Base-by-base conservation (phyloP, 2,329 filamentous ascomycete species). In the Talaromyces albobiverticillius region DNA sequence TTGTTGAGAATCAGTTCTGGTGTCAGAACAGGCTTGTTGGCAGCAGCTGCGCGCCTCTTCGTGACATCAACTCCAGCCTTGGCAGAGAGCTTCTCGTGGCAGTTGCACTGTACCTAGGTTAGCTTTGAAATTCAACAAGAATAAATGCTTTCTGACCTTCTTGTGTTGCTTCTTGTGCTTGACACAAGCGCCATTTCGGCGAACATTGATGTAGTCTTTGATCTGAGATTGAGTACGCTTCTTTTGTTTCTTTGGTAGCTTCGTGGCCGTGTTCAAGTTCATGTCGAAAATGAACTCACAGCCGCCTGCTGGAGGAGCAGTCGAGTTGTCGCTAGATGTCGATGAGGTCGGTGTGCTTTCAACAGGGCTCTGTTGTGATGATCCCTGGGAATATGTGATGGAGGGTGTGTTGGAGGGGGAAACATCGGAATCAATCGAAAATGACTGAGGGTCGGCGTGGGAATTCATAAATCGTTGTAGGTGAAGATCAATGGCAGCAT, bases 91-190 rank as follows among this genome's bases (percentile, higher is more conserved):
- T 70, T 70, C 50, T 73, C 71, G 36, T 73, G 61, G 61, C 71
- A 74, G 42, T 73, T 73, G 54, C 71, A 74, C 71, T 73, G 56
- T 20, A 48, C 5, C 13, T 2, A 22, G 2, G 22, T 62, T 49
- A 69, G 61, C 58, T 59, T 25, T 49, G 32, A 3, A 2, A 29
- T 10, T 14, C 25, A 14, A 42, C 11, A n/a, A n/a, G n/a, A n/a
- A n/a, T n/a, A n/a, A n/a, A n/a, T n/a, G n/a, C n/a, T n/a, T n/a
- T n/a, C 69, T 63, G 62, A 75, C 72, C 52, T 71, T 59, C 54
- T 75, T 75, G 53, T 74, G 72, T 51, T 74, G 72, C 55, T 72
- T 73, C 54, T 70, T 68, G 58, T 75, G 72, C 59, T 74, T 75
- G 54, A 72, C 69, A 51, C 72, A 75, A 40, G 71, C 72, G 22